A percentile compares a stretch with the other conserved stretches of the same genome.
These are phyloP conservation scores for Aphanocladium album DNA, from an alignment of 2,329 filamentous ascomycete genomes.

Conservation along the genomic window DNA sequence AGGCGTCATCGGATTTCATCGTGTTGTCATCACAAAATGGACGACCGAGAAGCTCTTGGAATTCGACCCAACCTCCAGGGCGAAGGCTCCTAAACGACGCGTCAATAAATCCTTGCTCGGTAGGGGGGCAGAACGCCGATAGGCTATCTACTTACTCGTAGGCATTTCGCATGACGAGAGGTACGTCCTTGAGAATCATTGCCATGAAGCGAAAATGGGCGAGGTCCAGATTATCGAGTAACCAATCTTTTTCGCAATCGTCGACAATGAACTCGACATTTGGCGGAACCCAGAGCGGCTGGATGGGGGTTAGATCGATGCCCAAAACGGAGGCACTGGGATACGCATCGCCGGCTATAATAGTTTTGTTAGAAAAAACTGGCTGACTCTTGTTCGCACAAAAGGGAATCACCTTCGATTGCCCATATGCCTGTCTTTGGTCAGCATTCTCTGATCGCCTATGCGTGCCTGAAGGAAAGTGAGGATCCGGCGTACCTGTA, in stretches of 20 bases:
- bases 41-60: conserved; percentile 40
- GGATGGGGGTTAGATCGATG: conserved; percentile 41
- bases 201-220: conserved; percentile 49
- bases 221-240: conserved; percentile 50
- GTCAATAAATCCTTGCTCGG: background rate
- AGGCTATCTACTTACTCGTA: conserved; percentile 26
- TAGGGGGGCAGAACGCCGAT: background rate
- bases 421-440: conserved; percentile 43
- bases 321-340: conserved; percentile 37
- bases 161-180: conserved; percentile 38
- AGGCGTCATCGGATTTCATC: conserved; percentile 35
- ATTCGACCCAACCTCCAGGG: conserved; percentile 48
- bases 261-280: conserved; percentile 61
- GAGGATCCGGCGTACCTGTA: conserved; percentile 21
- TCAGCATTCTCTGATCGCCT: background rate
- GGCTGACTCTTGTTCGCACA: no score
- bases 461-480: conserved; percentile 1
- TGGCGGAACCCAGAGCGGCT: conserved; percentile 46
- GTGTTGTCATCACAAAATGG: conserved; percentile 40
- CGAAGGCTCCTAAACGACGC: conserved; percentile 9
- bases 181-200: conserved; percentile 45
- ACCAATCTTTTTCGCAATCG: conserved; percentile 55
- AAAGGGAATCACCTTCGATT: conserved; percentile 35
- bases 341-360: conserved; percentile 35
- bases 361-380: background rate